Conservation (phyloP, 2,329 filamentous ascomycete genomes). For the Botryotinia calthae region DNA sequence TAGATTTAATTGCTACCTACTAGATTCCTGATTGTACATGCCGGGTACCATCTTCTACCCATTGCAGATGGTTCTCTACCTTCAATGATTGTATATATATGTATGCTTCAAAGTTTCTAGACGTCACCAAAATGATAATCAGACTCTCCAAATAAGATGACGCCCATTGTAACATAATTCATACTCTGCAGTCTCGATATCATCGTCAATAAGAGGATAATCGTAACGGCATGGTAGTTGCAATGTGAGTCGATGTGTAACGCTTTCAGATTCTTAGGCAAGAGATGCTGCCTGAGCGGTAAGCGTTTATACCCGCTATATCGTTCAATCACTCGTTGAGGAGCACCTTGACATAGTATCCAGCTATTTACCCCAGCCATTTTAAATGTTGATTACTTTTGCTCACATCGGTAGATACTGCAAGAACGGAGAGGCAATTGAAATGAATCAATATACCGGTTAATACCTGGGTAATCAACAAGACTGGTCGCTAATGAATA, state of each 20-base stretch:
- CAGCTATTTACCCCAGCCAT: neutral
- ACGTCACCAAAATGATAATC: neutral
- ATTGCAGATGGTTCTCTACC: neutral
- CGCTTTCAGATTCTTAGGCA: neutral
- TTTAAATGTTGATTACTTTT: neutral
- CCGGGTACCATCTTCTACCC: neutral
- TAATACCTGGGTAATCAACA: neutral
- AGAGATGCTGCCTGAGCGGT: neutral
- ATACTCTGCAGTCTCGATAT: neutral
- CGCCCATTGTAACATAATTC: neutral
- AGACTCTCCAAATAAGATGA: neutral
- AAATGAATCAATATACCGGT: neutral
- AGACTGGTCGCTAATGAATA: neutral
- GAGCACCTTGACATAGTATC: neutral
- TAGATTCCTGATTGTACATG: neutral
- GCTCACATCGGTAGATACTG: neutral
- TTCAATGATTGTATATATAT: neutral
- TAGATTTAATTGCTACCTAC: neutral
- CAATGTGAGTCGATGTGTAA: neutral
- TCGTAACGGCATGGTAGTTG: neutral
- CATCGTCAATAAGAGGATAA: neutral
- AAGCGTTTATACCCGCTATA: neutral
- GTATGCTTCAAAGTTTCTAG: neutral
- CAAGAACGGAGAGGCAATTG: neutral
- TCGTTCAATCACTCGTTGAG: neutral